These are phyloP conservation scores for Globisporangium spinosum DNA, from an alignment of 352 stramenopile genomes.

Conservation along the genomic window DNA sequence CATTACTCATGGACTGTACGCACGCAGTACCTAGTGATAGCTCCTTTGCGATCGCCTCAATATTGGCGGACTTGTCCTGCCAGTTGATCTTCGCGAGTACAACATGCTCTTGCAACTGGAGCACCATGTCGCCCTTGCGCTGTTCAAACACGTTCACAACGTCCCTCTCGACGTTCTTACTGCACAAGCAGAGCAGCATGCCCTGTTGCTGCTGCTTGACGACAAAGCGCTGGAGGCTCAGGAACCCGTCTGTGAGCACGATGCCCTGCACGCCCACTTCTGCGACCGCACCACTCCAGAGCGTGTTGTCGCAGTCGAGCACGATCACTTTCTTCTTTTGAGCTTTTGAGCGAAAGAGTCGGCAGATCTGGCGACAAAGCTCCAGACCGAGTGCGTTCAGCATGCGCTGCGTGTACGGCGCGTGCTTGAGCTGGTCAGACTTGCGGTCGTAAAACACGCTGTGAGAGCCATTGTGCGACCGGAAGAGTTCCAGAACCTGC, in stretches of 20 bases:
- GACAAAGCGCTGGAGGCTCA: constrained; percentile 59
- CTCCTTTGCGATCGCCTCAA: constrained; percentile 44
- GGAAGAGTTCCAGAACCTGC: constrained; percentile 27
- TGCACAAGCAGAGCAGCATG: constrained; percentile 60
- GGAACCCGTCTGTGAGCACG: constrained; percentile 35
- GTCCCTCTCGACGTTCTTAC: constrained; percentile 63
- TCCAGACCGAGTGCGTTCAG: constrained; percentile 42
- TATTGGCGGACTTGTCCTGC: constrained; percentile 58
- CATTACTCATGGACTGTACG: neutral
- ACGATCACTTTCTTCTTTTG: constrained; percentile 66
- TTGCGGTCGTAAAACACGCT: constrained; percentile 34
- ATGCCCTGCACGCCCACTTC: constrained; percentile 44
- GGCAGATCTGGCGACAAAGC: constrained; percentile 48
- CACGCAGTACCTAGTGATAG: constrained; percentile 28
- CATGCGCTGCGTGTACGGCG: constrained; percentile 66
- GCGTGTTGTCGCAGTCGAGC: constrained; percentile 74
- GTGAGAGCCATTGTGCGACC: constrained; percentile 18
- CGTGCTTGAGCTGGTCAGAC: constrained; percentile 52
- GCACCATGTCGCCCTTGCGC: constrained; percentile 41
- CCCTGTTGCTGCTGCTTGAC: constrained; percentile 40
- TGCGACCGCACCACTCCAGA: constrained; percentile 63
- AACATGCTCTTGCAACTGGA: constrained; percentile 52
- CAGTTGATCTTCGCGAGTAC: constrained; percentile 51
- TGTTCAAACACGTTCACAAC: constrained; percentile 44
- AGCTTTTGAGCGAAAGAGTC: constrained; percentile 25